Percentiles rank a stretch among this genome's conserved stretches.
Conservation (phyloP, 805 yeast genomes). For the Saccharomyces kudriavzevii region DNA sequence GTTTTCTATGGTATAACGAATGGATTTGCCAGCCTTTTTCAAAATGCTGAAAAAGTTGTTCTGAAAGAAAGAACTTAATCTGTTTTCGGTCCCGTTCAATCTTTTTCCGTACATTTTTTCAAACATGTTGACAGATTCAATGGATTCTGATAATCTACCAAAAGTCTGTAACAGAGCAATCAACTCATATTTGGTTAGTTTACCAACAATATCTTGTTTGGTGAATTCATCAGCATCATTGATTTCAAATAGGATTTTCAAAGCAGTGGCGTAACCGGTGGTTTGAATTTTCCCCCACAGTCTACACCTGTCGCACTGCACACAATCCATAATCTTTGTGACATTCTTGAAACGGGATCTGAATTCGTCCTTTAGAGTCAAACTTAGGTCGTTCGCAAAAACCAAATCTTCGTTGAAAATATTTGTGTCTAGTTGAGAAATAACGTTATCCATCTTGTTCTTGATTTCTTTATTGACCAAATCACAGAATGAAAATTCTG, state of each 20-base stretch:
- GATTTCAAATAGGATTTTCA: constrained; percentile 79
- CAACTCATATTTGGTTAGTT: constrained; percentile 69
- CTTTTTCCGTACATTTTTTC: constrained; percentile 42
- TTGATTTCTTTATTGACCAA: constrained; percentile 40
- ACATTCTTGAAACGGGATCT: constrained; percentile 80
- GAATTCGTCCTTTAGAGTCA: constrained; percentile 71
- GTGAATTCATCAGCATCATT: constrained; percentile 39
- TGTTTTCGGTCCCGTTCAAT: constrained; percentile 13
- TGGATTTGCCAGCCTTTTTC: constrained; percentile 22
- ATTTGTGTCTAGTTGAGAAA: constrained; percentile 28
- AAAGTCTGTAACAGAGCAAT: constrained; percentile 88
- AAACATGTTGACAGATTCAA: constrained; percentile 67
- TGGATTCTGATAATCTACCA: constrained; percentile 81
- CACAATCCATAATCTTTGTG: constrained; percentile 93
- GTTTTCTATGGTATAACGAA: constrained; percentile 2
- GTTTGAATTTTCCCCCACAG: constrained; percentile 98
- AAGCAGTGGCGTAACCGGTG: constrained; percentile 94
- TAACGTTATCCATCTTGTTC: constrained; percentile 34
- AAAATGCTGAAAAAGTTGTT: constrained; percentile 27
- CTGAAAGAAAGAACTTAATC: constrained; percentile 21
- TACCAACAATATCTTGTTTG: constrained; percentile 43
- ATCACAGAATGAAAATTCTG: constrained; percentile 43
- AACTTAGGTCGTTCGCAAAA: constrained; percentile 38
- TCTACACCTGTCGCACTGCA: constrained; percentile 95
- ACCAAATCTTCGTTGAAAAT: constrained; percentile 45